These are phyloP conservation scores for Lippia alba DNA, from an alignment of 305 asterid species.

Conservation along the genomic window DNA sequence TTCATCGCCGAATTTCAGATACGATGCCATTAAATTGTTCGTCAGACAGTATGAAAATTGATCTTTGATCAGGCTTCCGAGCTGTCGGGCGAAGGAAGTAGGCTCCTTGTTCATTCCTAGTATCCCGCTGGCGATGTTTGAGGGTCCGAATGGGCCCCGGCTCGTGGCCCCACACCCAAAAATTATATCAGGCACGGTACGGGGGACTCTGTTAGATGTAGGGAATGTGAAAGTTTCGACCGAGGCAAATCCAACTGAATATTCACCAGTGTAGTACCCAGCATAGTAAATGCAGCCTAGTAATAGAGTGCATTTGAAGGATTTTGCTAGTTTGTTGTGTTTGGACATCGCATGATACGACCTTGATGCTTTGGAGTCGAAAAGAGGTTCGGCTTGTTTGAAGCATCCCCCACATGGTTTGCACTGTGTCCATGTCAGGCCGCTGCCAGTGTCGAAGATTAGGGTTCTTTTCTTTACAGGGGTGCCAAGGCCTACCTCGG, in stretches of 20 bases:
- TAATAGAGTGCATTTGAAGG: not conserved
- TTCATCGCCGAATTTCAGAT: slow-evolving; percentile 38
- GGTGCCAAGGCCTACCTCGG: slow-evolving; percentile 39
- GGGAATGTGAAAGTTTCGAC: slow-evolving; percentile 34
- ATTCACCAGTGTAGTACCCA: slow-evolving; percentile 22
- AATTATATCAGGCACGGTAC: slow-evolving; percentile 16
- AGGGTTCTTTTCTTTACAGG: slow-evolving; percentile 31
- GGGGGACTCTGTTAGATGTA: not conserved
- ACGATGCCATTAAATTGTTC: not conserved
- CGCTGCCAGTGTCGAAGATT: slow-evolving; percentile 43
- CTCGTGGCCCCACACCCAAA: slow-evolving; percentile 38
- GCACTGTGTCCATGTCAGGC: slow-evolving; percentile 46
- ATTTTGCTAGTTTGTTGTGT: slow-evolving; percentile 11
- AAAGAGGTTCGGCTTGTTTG: slow-evolving; percentile 37
- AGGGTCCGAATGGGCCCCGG: slow-evolving; percentile 1
- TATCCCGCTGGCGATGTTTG: slow-evolving; percentile 29
- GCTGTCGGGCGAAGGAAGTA: slow-evolving; percentile 39
- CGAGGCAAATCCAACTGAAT: slow-evolving; percentile 22
- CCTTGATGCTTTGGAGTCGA: slow-evolving; percentile 21
- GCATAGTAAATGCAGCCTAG: slow-evolving; percentile 25
- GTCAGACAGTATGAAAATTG: slow-evolving; percentile 45
- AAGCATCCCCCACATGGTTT: slow-evolving; percentile 38
- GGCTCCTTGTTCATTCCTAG: slow-evolving; percentile 38
- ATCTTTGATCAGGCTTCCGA: slow-evolving; percentile 22
- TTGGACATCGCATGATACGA: slow-evolving; percentile 18